Evolutionary conservation across 495 filamentous ascomycete genomes (phyloP), one percentile per base, ranked within the genome.

Genomic region (Xylaria venustula): DNA sequence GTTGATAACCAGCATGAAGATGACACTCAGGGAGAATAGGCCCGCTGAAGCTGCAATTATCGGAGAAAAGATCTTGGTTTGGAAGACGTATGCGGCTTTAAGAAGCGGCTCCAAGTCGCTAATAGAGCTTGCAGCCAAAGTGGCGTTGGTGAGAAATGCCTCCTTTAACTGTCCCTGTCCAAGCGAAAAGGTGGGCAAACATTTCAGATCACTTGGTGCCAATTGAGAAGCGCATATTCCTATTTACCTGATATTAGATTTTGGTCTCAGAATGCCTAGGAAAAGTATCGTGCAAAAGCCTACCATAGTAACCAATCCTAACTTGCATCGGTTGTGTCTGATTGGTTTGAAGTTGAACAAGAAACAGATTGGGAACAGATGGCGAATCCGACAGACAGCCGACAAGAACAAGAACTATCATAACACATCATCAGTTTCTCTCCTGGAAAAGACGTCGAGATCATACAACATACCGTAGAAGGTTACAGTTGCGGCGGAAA

Each of bases 51-150:
- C 53, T 8, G 37, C 53, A 3, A 55, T 19, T 7, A 55, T 17
- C 4, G 53, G 53, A 25, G 22, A 55, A 15, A 55, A 55, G 36
- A 55, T 55, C 53, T 55, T 55, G 34, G 53, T 55, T 25, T 55
- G 53, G 25, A 55, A 41, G 34, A 44, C 26, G 14, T 55, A 19
- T 25, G 34, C 53, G 37, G 26, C 26, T 7, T 37, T 17, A 1
- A 55, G 17, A 9, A 44, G 20, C n/a, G 30, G 32, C 15, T 17
- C 22, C 28, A 40, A 20, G 23, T 54, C n/a, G 19, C 8, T 40
- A 9, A 12, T 19, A 28, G 2, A 26, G 28, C 2, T 26, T n/a
- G 36, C n/a, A 8, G 20, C 14, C 5, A 14, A 2, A 15, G 25
- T 55, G 25, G 14, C 11, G 30, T 34, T 19, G 19, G 20, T 26